Conservation (phyloP, 2,329 filamentous ascomycete genomes). For the Tolypocladium pustulatum region DNA sequence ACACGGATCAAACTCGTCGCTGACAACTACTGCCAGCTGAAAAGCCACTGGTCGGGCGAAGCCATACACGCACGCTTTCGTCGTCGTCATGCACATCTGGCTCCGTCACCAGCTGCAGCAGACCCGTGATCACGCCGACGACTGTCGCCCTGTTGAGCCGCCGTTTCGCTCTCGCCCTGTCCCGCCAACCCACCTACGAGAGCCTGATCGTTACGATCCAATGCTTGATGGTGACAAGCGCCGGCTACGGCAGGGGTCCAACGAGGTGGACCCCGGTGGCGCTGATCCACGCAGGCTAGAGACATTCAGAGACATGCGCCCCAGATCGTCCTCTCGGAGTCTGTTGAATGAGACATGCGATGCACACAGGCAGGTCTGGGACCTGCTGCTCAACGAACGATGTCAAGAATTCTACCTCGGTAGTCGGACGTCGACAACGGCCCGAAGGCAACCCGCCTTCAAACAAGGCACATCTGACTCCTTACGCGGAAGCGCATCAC, state of each 20-base stretch:
- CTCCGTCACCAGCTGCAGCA: background rate
- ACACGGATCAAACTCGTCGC: background rate
- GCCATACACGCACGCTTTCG: background rate
- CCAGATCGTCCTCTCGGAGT: conserved; percentile 24
- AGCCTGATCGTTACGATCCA: background rate
- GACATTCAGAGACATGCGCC: conserved; percentile 15
- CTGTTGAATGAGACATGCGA: conserved; percentile 26
- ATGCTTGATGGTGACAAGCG: conserved; percentile 1
- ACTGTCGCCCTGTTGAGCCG: background rate
- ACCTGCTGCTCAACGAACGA: conserved; percentile 19
- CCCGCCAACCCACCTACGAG: background rate
- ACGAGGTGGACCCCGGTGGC: background rate
- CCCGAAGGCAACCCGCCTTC: background rate
- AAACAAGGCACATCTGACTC: background rate
- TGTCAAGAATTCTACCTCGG: conserved; percentile 2
- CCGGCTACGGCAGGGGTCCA: background rate
- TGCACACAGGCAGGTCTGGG: conserved; percentile 20
- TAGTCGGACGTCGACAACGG: background rate
- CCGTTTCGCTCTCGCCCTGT: background rate
- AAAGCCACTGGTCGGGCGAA: background rate
- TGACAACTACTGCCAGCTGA: background rate
- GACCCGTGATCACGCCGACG: background rate
- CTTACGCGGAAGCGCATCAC: background rate
- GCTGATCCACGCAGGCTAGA: conserved; percentile 4
- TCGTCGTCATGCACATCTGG: background rate